Conservation (phyloP, 2,329 filamentous ascomycete species). For the Fusarium odoratissimum region DNA sequence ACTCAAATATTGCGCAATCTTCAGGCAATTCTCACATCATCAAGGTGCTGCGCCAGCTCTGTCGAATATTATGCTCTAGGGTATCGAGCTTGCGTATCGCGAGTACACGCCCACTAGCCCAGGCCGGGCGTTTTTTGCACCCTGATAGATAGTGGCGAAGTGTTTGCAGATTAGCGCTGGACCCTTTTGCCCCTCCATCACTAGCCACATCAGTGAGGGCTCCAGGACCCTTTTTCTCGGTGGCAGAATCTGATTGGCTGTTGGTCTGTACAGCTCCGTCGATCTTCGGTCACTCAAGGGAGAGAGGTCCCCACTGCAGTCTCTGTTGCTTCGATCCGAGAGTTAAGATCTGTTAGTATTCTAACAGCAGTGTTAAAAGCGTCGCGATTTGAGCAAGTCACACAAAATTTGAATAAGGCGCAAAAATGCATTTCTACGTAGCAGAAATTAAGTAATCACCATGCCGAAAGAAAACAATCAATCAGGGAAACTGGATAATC, state of each 20-base stretch:
- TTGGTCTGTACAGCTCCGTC: background rate
- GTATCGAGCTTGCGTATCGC: background rate
- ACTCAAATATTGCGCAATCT: background rate
- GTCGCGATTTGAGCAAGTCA: background rate
- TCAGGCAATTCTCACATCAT: background rate
- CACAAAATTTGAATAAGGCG: rapidly evolving
- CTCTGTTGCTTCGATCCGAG: background rate
- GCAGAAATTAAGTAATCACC: rapidly evolving
- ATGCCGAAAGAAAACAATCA: background rate
- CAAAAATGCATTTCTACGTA: background rate
- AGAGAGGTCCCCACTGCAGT: background rate
- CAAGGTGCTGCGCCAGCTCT: background rate
- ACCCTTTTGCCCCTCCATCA: background rate
- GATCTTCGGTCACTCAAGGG: background rate
- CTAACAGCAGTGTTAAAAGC: background rate
- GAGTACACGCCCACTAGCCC: background rate
- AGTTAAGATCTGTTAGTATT: background rate
- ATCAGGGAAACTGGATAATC: background rate
- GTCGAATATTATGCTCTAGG: background rate
- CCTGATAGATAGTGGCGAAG: background rate
- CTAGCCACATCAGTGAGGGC: background rate
- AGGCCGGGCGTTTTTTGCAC: background rate
- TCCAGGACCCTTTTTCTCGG: background rate
- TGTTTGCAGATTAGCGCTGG: background rate
- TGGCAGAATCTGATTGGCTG: background rate